These are phyloP conservation scores for Claviceps pazoutovae DNA, from an alignment of 2,329 filamentous ascomycete genomes.

Conservation along the genomic window DNA sequence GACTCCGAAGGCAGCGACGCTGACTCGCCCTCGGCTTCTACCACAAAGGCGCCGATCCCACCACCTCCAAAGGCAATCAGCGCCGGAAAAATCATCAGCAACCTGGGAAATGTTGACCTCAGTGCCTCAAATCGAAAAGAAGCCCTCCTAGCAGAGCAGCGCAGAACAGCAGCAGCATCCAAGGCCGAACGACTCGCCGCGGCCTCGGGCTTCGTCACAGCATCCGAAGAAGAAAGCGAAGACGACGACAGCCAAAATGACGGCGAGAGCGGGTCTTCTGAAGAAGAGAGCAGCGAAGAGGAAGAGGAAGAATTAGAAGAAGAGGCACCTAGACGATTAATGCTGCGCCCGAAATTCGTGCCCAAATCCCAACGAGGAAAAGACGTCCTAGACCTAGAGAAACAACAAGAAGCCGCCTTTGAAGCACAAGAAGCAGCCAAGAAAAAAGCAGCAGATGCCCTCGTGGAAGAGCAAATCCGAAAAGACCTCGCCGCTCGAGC, in stretches of 20 bases:
- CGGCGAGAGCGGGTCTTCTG: neutral
- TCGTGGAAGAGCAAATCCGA: constrained; percentile 81
- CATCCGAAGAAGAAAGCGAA: constrained; percentile 31
- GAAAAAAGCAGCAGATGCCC: constrained; percentile 57
- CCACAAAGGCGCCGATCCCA: constrained; percentile 22
- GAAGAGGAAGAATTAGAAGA: constrained; percentile 36
- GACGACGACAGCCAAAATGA: constrained; percentile 19
- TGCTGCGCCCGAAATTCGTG: constrained; percentile 51
- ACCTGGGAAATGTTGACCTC: constrained; percentile 37
- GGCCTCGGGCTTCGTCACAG: constrained; percentile 50
- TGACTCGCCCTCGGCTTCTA: constrained; percentile 13
- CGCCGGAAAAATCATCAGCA: constrained; percentile 42
- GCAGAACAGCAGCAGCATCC: constrained; percentile 33
- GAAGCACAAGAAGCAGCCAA: constrained; percentile 45
- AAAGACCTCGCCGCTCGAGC: constrained; percentile 64
- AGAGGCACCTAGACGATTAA: constrained; percentile 39
- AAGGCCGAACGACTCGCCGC: constrained; percentile 37
- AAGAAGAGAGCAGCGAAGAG: constrained; percentile 33
- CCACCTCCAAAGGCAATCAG: constrained; percentile 43
- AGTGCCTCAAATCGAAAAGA: constrained; percentile 28
- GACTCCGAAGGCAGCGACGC: constrained; percentile 35
- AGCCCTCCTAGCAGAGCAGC: constrained; percentile 32
- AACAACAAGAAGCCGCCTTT: constrained; percentile 21
- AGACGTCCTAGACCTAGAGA: constrained; percentile 14
- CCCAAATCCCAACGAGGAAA: constrained; percentile 40